Conservation (phyloP, 164 flowering plant genomes). For the Aristolochia fimbriata region DNA sequence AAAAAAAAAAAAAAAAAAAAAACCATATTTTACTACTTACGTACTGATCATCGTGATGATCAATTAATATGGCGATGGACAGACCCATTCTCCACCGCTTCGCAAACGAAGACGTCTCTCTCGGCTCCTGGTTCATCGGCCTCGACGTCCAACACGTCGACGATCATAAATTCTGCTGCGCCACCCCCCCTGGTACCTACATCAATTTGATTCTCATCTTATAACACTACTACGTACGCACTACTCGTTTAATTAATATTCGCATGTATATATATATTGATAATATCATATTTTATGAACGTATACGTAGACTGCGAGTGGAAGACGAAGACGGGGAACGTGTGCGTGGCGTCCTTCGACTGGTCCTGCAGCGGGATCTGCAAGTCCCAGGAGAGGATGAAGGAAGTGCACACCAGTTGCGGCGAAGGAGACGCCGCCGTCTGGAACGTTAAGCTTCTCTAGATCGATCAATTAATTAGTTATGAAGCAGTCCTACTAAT, state of each 20-base stretch:
- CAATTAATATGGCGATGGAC: no score
- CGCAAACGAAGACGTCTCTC: constrained; percentile 79
- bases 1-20: no score
- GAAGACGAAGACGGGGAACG: constrained; percentile 54
- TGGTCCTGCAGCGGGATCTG: constrained; percentile 90
- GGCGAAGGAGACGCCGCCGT: constrained; percentile 70
- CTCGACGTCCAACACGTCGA: constrained; percentile 70
- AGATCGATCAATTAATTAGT: neutral
- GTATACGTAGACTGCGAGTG: constrained; percentile 59
- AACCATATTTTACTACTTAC: no score
- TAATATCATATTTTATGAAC: neutral
- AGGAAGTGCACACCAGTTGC: constrained; percentile 43
- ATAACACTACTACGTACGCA: no score
- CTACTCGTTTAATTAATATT: no score
- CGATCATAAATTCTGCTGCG: constrained; percentile 68
- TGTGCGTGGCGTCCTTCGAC: constrained; percentile 78
- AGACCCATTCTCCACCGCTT: constrained; percentile 63
- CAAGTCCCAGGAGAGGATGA: constrained; percentile 73
- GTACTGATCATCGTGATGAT: no score
- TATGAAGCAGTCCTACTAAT: no score
- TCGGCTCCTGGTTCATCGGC: constrained; percentile 77
- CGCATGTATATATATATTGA: no score
- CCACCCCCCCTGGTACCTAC: constrained; percentile 59
- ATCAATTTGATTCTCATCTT: no score
- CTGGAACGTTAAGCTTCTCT: constrained; percentile 31